Evolutionary conservation across 805 yeast genomes (phyloP).

Genomic region (Metschnikowia kunwiensis): DNA sequence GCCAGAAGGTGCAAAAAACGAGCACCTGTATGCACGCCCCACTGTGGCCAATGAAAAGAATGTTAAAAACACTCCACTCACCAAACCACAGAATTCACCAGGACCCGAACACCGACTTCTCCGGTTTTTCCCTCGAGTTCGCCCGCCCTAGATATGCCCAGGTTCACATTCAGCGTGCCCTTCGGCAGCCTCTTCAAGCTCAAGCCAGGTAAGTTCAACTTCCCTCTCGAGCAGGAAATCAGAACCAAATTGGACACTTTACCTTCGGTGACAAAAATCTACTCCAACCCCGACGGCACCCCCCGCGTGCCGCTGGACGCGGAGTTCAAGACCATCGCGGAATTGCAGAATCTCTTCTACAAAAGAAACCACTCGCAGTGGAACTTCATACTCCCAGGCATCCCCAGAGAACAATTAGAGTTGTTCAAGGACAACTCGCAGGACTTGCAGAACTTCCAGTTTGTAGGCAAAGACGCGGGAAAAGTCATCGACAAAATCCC

Average conservation of each 20-base stretch:
- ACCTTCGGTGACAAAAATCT: conserved; percentile 63
- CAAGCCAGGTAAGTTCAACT: conserved; percentile 40
- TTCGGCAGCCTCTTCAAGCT: conserved; percentile 36
- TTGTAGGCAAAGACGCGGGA: conserved; percentile 47
- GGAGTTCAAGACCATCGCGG: conserved; percentile 72
- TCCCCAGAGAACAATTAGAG: conserved; percentile 52
- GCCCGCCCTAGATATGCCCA: conserved; percentile 30
- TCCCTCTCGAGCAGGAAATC: conserved; percentile 57
- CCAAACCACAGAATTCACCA: too few species aligned
- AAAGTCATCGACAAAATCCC: conserved; percentile 81
- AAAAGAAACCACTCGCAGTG: conserved; percentile 53
- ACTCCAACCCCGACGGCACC: conserved; percentile 73
- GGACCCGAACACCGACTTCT: neutral
- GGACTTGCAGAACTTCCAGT: conserved; percentile 56
- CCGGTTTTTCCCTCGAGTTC: neutral
- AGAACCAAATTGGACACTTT: conserved; percentile 58
- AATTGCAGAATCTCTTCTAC: conserved; percentile 58
- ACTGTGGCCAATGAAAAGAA: conserved; percentile 5
- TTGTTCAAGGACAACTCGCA: conserved; percentile 59
- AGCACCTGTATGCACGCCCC: conserved; percentile 2
- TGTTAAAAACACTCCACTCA: conserved; percentile 3
- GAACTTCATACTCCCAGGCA: conserved; percentile 44
- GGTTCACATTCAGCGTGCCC: conserved; percentile 42
- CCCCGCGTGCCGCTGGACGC: conserved; percentile 65
- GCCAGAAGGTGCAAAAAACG: too few species aligned